Evolutionary conservation across 2,329 filamentous ascomycete genomes (phyloP).

Genomic region (Epichloe typhina): DNA sequence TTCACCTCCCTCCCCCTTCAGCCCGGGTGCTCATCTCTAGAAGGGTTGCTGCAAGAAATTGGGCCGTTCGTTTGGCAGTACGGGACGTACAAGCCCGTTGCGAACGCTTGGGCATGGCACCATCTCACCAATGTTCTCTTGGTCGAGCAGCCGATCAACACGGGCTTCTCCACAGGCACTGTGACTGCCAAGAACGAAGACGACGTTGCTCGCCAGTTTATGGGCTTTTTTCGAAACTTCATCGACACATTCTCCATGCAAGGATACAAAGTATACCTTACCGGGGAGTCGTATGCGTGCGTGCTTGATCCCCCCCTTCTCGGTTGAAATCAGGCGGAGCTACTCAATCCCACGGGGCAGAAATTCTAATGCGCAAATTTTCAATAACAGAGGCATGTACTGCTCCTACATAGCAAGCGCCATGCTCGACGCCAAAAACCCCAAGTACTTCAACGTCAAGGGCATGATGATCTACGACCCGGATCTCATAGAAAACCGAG

Average conservation of each 20-base stretch:
- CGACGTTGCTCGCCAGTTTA: slow-evolving; percentile 55
- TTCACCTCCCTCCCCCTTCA: not conserved
- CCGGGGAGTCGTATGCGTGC: slow-evolving; percentile 51
- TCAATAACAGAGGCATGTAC: slow-evolving; percentile 32
- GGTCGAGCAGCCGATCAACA: slow-evolving; percentile 55
- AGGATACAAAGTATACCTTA: slow-evolving; percentile 56
- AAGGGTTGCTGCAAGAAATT: slow-evolving; percentile 63
- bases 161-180: slow-evolving; percentile 55
- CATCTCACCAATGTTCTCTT: slow-evolving; percentile 42
- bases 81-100: slow-evolving; percentile 52
- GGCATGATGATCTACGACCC: slow-evolving; percentile 61
- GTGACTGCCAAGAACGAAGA: slow-evolving; percentile 51
- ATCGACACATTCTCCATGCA: slow-evolving; percentile 54
- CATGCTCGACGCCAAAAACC: slow-evolving; percentile 53
- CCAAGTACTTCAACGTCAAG: slow-evolving; percentile 50
- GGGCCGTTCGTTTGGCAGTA: slow-evolving; percentile 60
- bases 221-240: slow-evolving; percentile 70
- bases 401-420: slow-evolving; percentile 57
- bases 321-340: too few species aligned
- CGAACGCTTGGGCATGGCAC: slow-evolving; percentile 57
- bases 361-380: not conserved
- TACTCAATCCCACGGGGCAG: too few species aligned
- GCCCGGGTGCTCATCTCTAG: slow-evolving; percentile 46
- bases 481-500: slow-evolving; percentile 36
- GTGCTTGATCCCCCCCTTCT: not conserved